Evolutionary conservation across 805 yeast genomes (phyloP).

Genomic region (Cyberlindnera veronae): DNA sequence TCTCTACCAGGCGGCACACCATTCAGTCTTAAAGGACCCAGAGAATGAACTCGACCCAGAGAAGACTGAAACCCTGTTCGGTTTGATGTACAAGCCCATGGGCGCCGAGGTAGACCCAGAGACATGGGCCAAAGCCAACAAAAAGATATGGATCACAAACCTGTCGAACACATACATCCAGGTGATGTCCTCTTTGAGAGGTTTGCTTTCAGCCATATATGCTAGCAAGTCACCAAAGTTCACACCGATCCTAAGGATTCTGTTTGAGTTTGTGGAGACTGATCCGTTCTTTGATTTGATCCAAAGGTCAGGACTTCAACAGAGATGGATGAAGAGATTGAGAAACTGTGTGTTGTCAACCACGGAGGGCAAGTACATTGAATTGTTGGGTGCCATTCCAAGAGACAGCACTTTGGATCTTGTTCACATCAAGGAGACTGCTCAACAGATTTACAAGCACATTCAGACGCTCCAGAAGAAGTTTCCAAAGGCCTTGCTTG

Average conservation of each 20-base stretch:
- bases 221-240: slow-evolving; percentile 52
- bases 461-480: slow-evolving; percentile 53
- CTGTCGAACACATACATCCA: slow-evolving; percentile 44
- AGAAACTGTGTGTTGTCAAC: slow-evolving; percentile 35
- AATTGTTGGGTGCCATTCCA: slow-evolving; percentile 49
- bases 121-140: slow-evolving; percentile 44
- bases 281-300: slow-evolving; percentile 42
- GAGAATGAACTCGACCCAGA: slow-evolving; percentile 30
- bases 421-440: slow-evolving; percentile 52
- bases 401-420: slow-evolving; percentile 51
- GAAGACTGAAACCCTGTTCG: slow-evolving; percentile 33
- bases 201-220: slow-evolving; percentile 39
- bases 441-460: slow-evolving; percentile 47
- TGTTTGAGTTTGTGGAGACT: slow-evolving; percentile 47
- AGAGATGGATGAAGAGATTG: slow-evolving; percentile 41
- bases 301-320: slow-evolving; percentile 35
- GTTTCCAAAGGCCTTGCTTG: slow-evolving; percentile 60
- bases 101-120: slow-evolving; percentile 26
- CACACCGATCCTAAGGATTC: slow-evolving; percentile 46
- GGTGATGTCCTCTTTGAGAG: slow-evolving; percentile 43
- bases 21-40: slow-evolving; percentile 28
- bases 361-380: slow-evolving; percentile 42
- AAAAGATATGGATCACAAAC: slow-evolving; percentile 46
- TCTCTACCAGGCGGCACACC: slow-evolving; percentile 48
- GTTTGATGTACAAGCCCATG: slow-evolving; percentile 26